A percentile compares a stretch with the other conserved stretches of the same genome.
Conservation (phyloP, 2,329 filamentous ascomycete species). For the Aspergillus sp. region DNA sequence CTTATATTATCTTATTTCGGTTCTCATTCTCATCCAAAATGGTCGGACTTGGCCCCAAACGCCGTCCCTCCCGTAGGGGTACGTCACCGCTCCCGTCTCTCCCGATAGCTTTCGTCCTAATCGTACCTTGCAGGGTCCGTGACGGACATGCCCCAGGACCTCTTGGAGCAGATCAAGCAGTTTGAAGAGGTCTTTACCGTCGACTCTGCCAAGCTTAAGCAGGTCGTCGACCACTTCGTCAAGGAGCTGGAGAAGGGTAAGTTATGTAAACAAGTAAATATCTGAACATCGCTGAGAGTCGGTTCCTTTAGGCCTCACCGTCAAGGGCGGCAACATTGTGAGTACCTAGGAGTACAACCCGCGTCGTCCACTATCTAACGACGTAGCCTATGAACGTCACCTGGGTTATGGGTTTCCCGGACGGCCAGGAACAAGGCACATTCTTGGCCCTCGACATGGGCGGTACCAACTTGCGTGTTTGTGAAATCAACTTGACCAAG, state of each 20-base stretch:
- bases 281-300: neutral
- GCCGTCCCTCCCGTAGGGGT: conserved; percentile 72
- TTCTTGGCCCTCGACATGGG: conserved; percentile 94
- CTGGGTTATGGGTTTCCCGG: conserved; percentile 89
- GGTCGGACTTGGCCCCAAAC: conserved; percentile 65
- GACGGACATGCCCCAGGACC: conserved; percentile 83
- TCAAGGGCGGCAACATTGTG: conserved; percentile 90
- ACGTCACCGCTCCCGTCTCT: conserved; percentile 39
- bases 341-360: conserved; percentile 39
- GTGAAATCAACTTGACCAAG: conserved; percentile 84
- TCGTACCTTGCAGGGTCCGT: conserved; percentile 66
- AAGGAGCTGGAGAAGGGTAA: conserved; percentile 81
- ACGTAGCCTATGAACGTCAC: conserved; percentile 92
- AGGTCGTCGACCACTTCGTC: conserved; percentile 86
- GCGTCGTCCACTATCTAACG: neutral
- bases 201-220: conserved; percentile 75
- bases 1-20: conserved; percentile 1
- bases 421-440: conserved; percentile 81
- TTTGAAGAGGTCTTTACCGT: conserved; percentile 85
- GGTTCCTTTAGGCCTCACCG: conserved; percentile 64
- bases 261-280: conserved; percentile 16
- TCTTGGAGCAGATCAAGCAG: conserved; percentile 75
- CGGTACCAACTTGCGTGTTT: conserved; percentile 92
- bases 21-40: conserved; percentile 44
- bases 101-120: conserved; percentile 5